Conservation (phyloP, 192 early-diverging fungal species). For the Obelidium mucronatum region DNA sequence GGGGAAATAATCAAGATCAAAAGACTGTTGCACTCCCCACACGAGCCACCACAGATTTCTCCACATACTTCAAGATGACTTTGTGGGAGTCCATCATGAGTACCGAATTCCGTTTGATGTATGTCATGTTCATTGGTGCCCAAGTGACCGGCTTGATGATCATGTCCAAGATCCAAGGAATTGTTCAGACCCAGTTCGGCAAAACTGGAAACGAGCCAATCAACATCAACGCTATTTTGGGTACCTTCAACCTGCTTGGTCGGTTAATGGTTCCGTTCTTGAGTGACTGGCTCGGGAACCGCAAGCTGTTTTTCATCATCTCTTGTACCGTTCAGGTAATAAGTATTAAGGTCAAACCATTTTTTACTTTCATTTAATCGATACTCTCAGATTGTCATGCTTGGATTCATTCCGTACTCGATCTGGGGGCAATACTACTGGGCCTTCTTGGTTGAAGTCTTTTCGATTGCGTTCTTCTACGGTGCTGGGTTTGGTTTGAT, state of each 20-base stretch:
- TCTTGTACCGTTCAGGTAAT: conserved; percentile 45
- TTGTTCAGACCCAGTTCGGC: conserved; percentile 38
- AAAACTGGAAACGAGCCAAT: conserved; percentile 25
- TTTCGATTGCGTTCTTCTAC: conserved; percentile 72
- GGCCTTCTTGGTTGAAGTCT: conserved; percentile 66
- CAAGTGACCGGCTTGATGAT: conserved; percentile 52
- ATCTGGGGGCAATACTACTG: conserved; percentile 64
- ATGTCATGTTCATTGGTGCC: conserved; percentile 57
- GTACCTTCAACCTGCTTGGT: conserved; percentile 44
- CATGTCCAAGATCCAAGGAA: conserved; percentile 48
- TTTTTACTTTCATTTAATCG: background rate
- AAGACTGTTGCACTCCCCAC: background rate
- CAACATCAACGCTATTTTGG: conserved; percentile 43
- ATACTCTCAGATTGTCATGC: conserved; percentile 67
- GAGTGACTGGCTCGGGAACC: conserved; percentile 53
- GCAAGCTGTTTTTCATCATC: conserved; percentile 72
- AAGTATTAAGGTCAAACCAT: conserved; percentile 41
- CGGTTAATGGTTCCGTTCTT: conserved; percentile 38
- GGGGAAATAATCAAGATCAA: background rate
- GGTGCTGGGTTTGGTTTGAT: conserved; percentile 80
- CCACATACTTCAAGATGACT: conserved; percentile 25
- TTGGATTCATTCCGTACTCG: conserved; percentile 62
- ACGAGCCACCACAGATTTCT: background rate
- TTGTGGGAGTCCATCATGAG: conserved; percentile 31
- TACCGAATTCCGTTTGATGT: conserved; percentile 46